These are phyloP conservation scores for Candolleomyces eurysporus DNA, from an alignment of 768 basidiomycete species.

Conservation along the genomic window DNA sequence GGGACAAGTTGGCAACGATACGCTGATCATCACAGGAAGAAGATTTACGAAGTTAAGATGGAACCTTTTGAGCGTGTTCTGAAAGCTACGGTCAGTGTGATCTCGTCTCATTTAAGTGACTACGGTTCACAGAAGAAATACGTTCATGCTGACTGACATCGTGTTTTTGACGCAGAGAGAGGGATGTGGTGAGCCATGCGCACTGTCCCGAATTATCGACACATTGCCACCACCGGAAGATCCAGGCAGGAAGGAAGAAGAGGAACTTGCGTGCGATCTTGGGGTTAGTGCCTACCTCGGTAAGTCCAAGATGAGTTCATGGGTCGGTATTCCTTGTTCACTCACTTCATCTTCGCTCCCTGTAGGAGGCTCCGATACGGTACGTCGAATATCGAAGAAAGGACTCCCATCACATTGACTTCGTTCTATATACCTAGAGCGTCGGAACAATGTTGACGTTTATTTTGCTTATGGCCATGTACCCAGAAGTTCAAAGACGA, in stretches of 20 bases:
- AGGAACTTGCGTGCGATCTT: neutral
- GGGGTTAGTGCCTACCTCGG: neutral
- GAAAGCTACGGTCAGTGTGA: slow-evolving; percentile 26
- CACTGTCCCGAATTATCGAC: neutral
- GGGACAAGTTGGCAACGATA: slow-evolving; percentile 42
- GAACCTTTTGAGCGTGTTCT: slow-evolving; percentile 36
- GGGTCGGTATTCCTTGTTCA: neutral
- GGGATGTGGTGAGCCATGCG: neutral
- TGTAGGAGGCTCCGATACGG: neutral
- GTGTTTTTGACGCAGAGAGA: neutral
- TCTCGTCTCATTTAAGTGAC: neutral
- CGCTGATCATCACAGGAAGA: slow-evolving; percentile 31
- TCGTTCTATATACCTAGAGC: neutral
- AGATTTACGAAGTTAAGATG: slow-evolving; percentile 31
- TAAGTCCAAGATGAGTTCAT: neutral
- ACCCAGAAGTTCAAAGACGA: slow-evolving; percentile 33
- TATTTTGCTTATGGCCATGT: slow-evolving; percentile 37
- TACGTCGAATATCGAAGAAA: neutral
- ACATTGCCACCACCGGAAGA: neutral
- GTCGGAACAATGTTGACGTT: neutral
- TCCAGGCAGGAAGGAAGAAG: neutral
- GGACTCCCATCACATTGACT: too few species aligned
- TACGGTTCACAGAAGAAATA: too few species aligned
- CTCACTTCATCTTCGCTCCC: neutral
- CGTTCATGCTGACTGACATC: too few species aligned